phyloP scores from a whole-genome alignment of 192 early-diverging fungal genomes.

The Backusella liffmaniae region DNA sequence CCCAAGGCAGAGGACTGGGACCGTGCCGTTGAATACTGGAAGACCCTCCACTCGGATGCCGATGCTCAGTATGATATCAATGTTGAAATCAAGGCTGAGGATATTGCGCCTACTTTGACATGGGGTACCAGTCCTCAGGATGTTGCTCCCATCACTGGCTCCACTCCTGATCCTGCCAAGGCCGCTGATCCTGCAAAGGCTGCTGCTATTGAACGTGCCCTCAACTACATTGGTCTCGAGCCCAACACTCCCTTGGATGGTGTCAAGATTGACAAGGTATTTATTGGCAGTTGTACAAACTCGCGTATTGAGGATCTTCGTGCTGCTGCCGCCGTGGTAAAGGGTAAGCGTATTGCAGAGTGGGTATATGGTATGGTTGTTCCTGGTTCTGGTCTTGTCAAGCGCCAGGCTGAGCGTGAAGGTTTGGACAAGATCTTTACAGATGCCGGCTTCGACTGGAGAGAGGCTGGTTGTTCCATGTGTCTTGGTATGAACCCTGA shows the following conservation, averaged over 20 bases:
- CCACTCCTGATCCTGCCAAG: conserved; percentile 57
- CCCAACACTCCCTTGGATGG: conserved; percentile 57
- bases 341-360: conserved; percentile 57
- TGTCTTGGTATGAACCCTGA: conserved; percentile 77
- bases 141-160: conserved; percentile 58
- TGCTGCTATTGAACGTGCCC: conserved; percentile 51
- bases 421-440: conserved; percentile 66
- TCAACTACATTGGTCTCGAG: conserved; percentile 63
- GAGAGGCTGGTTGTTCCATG: conserved; percentile 71
- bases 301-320: conserved; percentile 74
- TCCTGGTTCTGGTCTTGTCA: conserved; percentile 70
- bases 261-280: conserved; percentile 67
- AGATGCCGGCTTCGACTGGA: conserved; percentile 72
- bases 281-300: conserved; percentile 75
- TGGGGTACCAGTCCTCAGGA: conserved; percentile 75
- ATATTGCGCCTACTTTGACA: conserved; percentile 62
- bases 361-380: conserved; percentile 69
- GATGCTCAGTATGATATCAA: conserved; percentile 64
- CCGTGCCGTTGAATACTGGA: conserved; percentile 62
- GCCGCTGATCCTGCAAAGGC: conserved; percentile 39
- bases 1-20: conserved; percentile 57
- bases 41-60: conserved; percentile 53
- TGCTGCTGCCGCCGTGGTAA: conserved; percentile 56
- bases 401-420: conserved; percentile 68
- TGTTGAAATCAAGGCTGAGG: conserved; percentile 54